Evolutionary conservation across 495 filamentous ascomycete genomes (phyloP), one percentile per base, ranked within the genome.

Genomic region (Penicillium atrosanguineum): DNA sequence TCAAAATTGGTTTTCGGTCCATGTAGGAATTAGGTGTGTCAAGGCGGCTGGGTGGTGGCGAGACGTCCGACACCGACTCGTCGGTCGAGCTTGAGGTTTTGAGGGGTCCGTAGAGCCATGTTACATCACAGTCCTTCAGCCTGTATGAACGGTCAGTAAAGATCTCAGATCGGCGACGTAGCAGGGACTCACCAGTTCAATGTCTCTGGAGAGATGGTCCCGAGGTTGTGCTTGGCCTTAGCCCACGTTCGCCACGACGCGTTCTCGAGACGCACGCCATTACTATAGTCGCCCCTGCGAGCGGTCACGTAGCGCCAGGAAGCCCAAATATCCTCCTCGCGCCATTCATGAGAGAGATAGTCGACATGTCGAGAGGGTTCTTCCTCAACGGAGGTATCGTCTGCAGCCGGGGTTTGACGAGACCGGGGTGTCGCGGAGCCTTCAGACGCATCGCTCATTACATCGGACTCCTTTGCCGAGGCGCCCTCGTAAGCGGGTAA

Each of bases 191-290:
- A 95, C 91, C 92, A 97, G 65, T 97, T 96, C 44, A 97, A 70
- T 3, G 85, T 87, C 66, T 95, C 89, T 7, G 92, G 89, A 7
- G 91, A 91, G 5, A 96, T 83, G 0, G 94, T 97, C 64, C 84
- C 85, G 49, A 97, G 69, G 21, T 87, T 82, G 64, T 92, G 84
- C 65, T 95, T 95, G 18, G 85, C 74, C 67, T 97, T 97, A 64
- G 89, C 84, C 94, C 94, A 98, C n/a, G 91, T 94, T 62, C 94
- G 80, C 94, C 94, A 98, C 4, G 93, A 96, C 5, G 94, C 94
- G 73, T 98, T 98, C 68, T 98, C 94, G 46, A 98, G 69, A 47
- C 94, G 78, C 9, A 86, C 83, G 23, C 87, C 79, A 63, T 98
- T 91, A 56, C 78, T 87, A 60, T 95, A 95, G 40, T 87, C 79